Evolutionary conservation across 1,284 basidiomycete genomes (phyloP), one percentile per base, ranked within the genome.

Genomic region (Takashimella tepidaria): DNA sequence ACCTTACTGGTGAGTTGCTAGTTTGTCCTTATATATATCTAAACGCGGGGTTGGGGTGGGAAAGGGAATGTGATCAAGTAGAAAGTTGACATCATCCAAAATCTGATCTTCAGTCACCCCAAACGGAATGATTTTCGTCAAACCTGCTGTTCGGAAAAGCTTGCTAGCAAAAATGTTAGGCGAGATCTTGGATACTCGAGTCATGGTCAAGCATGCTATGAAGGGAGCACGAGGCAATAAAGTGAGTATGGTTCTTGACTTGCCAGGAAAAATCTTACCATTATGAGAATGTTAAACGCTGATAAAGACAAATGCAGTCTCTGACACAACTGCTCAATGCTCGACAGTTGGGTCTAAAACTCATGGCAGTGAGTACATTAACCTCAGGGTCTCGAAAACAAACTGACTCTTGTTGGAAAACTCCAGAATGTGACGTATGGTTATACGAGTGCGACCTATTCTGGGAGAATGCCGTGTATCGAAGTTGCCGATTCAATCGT

Each of bases 401-500:
- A n/a, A n/a, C n/a, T n/a, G n/a, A n/a, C n/a, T n/a, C n/a, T n/a
- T n/a, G n/a, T n/a, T n/a, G n/a, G n/a, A n/a, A n/a, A n/a, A n/a
- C 48, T 64, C 63, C 56, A 78, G 55, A 92, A 95, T 66, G 92
- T 95, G 37, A 92, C 89, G 0, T 97, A 97, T 67, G 93, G 93
- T 0, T 98, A 98, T 71, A 97, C 92, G 0, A 83, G 86, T 55
- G 95, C 95, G 1, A 87, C 87, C 1, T 97, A 85, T 67, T 97
- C 92, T 16, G 95, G 96, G 2, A 81, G 95, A 46, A 98, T 98
- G 96, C 95, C 96, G 19, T 92, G 90, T 20, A 93, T 98, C 19
- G 93, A 98, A 76, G 90, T 98, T 41, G 96, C 95, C 0, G 95
- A 98, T 69, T 91, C 91, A 52, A 98, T 98, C 60, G 95, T 98